Evolutionary conservation across 345 rosid genomes (phyloP).

Genomic region (Diplotaxis tenuifolia): DNA sequence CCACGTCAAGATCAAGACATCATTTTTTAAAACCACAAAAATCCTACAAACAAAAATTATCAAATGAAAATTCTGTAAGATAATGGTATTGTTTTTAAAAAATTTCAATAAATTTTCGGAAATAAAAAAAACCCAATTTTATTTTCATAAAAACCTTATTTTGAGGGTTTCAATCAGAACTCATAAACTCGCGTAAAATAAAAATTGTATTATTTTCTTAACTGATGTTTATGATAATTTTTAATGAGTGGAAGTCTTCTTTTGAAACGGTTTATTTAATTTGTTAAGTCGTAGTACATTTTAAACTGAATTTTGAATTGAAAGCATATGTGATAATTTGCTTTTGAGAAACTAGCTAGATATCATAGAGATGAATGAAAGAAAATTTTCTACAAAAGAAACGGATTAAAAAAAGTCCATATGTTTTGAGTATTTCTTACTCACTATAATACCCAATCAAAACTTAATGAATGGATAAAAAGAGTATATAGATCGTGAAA

Average conservation of each 20-base stretch:
- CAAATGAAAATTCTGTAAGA: not conserved
- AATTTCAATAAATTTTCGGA: not conserved
- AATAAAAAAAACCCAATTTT: not conserved
- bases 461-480: not conserved
- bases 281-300: not conserved
- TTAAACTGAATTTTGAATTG: not conserved
- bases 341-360: conserved; percentile 11
- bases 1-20: not conserved
- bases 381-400: not conserved
- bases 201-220: not conserved
- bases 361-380: not conserved
- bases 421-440: not conserved
- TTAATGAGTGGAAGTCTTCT: not conserved
- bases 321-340: not conserved
- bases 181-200: not conserved
- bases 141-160: not conserved
- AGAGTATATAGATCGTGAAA: conserved; percentile 16
- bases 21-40: not conserved
- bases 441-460: conserved; percentile 1
- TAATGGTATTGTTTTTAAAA: not conserved
- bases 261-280: not conserved
- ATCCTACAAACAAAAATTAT: not conserved
- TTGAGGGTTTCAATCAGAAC: not conserved
- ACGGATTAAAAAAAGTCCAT: not conserved
- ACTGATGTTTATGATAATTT: not conserved